These are phyloP conservation scores for Aurinia saxatilis DNA, from an alignment of 345 rosid genomes.

Conservation along the genomic window DNA sequence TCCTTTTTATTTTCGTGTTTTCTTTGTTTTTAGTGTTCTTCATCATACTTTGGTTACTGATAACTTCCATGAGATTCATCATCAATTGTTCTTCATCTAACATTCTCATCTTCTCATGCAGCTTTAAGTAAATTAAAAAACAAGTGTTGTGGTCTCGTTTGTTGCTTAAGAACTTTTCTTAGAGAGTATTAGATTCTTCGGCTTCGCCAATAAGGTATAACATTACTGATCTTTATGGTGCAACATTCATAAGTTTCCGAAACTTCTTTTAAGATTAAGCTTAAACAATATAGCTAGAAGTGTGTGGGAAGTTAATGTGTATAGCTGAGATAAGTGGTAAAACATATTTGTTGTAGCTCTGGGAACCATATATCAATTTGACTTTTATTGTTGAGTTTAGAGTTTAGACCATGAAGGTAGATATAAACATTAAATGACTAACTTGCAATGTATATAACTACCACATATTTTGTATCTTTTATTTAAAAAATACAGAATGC, in stretches of 20 bases:
- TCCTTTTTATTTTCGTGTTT: not conserved
- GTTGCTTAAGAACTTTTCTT: not conserved
- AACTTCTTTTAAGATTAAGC: not conserved
- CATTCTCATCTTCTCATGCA: not conserved
- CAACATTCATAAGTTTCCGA: not conserved
- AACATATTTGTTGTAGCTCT: constrained; percentile 3
- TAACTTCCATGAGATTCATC: not conserved
- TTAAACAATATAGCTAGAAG: constrained; percentile 1
- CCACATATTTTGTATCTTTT: not conserved
- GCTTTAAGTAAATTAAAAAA: not conserved
- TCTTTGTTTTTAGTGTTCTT: not conserved
- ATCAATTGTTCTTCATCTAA: not conserved
- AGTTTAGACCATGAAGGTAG: not conserved
- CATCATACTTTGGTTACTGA: not conserved
- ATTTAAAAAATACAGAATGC: too few species aligned
- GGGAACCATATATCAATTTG: not conserved
- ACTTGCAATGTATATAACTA: not conserved
- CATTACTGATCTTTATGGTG: not conserved
- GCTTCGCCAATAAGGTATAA: not conserved
- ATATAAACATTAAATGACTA: not conserved
- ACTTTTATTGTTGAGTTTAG: not conserved
- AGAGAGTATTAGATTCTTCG: not conserved
- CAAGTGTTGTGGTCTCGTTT: not conserved
- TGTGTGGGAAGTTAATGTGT: not conserved
- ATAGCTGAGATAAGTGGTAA: not conserved